Base-by-base conservation (phyloP, 2,329 filamentous ascomycete genomes). In the Exophiala phaeomuriformis region DNA sequence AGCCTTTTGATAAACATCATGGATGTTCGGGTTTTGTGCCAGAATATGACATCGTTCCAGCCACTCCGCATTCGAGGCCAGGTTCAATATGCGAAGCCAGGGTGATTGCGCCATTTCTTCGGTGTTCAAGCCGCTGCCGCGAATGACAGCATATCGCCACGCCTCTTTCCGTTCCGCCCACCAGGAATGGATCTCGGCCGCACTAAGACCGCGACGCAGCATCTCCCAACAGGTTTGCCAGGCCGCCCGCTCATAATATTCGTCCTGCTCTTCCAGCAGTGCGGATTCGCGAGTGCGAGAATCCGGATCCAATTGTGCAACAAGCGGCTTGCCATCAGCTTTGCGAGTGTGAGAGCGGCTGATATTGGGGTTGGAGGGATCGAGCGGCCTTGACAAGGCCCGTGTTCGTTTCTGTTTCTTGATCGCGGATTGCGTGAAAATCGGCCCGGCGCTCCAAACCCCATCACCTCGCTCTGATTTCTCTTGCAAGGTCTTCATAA, bases 221-320 rank as follows among this genome's bases (percentile, higher is more conserved):
- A 95, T 87, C 68, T 95, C 89, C 74, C 90, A 97, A 70, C 88
- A 93, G n/a, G 88, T 86, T 56, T 90, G 78, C 90, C 93, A 97
- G 44, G 95, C 87, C 2, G 90, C 86, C 49, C 85, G 82, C 72
- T 98, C 93, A 58, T 91, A 93, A 64, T 84, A 90, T 60, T 89
- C 83, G 66, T 98, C 93, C 63, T 90, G 82, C 28, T 83, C 80
- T 66, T 95, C 86, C 39, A 97, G 75, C 47, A 78, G 82, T 50
- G 87, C 81, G 46, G 78, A 78, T 69, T 97, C 90, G 56, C 93
- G 81, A 36, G 83, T 84, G n/a, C 83, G 77, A 4, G 90, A 88
- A 73, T 98, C 93, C 0, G 93, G 93, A 64, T 98, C 93, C 33
- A 98, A 77, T 63, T 95, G 88, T 1, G 89, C 94, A 49, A 95